Evolutionary conservation across 805 yeast species (phyloP).

Genomic region (Candida pseudofarinosa): DNA sequence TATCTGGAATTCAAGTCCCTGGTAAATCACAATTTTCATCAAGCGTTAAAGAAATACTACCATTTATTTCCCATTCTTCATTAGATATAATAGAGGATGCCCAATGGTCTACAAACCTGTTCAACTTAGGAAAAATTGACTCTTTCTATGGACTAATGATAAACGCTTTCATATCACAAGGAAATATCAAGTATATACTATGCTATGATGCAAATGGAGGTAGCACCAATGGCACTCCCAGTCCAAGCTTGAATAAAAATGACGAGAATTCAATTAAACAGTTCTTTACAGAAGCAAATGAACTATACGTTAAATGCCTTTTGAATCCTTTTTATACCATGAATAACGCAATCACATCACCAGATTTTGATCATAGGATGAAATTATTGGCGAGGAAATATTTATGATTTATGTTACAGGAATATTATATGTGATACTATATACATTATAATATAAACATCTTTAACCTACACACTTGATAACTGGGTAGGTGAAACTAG

Average conservation of each 20-base stretch:
- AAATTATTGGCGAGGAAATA: conserved; percentile 72
- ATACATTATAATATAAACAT: conserved; percentile 3
- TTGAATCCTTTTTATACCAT: conserved; percentile 82
- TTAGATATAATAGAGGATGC: conserved; percentile 87
- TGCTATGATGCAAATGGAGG: conserved; percentile 45
- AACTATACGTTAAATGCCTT: conserved; percentile 78
- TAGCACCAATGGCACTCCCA: conserved; percentile 23
- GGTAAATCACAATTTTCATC: conserved; percentile 63
- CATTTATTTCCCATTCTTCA: conserved; percentile 84
- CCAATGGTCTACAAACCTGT: conserved; percentile 69
- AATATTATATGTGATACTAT: conserved; percentile 1
- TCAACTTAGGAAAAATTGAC: conserved; percentile 77
- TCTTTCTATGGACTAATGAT: conserved; percentile 77
- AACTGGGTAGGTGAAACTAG: too few relatives aligned
- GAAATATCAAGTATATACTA: conserved; percentile 77
- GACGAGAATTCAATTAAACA: conserved; percentile 75
- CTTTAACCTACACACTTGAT: not conserved
- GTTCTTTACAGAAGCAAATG: conserved; percentile 82
- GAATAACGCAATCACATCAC: conserved; percentile 69
- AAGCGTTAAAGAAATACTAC: conserved; percentile 74
- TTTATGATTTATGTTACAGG: conserved; percentile 32
- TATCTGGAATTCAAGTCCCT: conserved; percentile 15
- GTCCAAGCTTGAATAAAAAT: conserved; percentile 13
- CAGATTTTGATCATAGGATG: conserved; percentile 72
- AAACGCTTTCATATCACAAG: conserved; percentile 85